Evolutionary conservation across 495 filamentous ascomycete genomes (phyloP).

Genomic region (Sphaerosporella brunnea): DNA sequence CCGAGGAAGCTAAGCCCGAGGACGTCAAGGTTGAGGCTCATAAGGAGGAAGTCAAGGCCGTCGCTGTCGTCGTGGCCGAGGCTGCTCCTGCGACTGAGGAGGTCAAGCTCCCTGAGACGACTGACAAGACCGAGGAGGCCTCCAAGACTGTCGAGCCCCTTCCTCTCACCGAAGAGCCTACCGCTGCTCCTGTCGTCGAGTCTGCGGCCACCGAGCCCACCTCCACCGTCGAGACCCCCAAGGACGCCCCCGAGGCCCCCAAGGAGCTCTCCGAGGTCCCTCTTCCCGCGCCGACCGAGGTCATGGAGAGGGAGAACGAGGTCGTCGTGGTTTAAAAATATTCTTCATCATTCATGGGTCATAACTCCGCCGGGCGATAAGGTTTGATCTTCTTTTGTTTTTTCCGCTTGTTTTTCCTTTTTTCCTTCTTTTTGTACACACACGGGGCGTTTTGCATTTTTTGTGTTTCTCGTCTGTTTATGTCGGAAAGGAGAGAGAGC

Average conservation of each 20-base stretch:
- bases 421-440: not conserved
- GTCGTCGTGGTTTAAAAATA: not conserved
- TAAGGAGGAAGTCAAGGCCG: not conserved
- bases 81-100: not conserved
- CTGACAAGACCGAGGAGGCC: not conserved
- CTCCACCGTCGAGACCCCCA: not conserved
- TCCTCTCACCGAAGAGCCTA: conserved; percentile 3
- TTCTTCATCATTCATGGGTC: too few relatives aligned
- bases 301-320: not conserved
- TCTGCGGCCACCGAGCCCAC: not conserved
- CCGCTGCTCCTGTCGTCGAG: not conserved
- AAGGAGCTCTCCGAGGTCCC: conserved; percentile 1
- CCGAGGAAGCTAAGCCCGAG: not conserved
- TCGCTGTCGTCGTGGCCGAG: not conserved
- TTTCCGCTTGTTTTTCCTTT: not conserved
- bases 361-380: too few relatives aligned
- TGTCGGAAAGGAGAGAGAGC: too few relatives aligned
- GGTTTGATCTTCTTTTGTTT: too few relatives aligned
- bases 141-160: conserved; percentile 1
- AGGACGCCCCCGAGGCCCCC: not conserved
- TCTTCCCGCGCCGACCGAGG: not conserved
- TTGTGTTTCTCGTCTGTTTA: not conserved
- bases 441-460: not conserved
- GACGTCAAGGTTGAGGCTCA: not conserved
- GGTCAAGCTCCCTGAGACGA: not conserved